Base-by-base conservation (phyloP, 2,329 filamentous ascomycete species). In the Spiromastix sp. region DNA sequence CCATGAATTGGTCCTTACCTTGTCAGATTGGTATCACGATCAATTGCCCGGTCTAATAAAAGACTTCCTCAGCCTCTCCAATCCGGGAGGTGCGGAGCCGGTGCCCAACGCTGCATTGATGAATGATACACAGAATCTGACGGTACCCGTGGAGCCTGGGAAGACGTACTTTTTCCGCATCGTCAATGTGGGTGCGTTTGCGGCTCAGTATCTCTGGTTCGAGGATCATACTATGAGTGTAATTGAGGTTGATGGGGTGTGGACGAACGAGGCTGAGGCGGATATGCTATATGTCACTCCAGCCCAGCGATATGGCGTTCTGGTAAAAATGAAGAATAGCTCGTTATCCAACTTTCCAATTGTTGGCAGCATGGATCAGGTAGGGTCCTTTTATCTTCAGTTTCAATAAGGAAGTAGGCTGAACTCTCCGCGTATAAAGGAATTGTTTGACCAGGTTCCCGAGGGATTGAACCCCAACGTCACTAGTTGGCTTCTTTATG, bases 161-260 rank as follows among this genome's bases (percentile, higher is more conserved):
- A 81, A 72, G 46, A 85, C 76, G 0, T 85, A 86, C 41, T 62
- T 83, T 9, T 68, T 87, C 48, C 75, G 77, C 20, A 63, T 85
- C 44, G 66, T 83, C 47, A 85, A 85, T 49, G 74, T 84, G 10
- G 80, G 76, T 15, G 80, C 79, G 10, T 85, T 42, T 27, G 29
- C 39, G 1, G 36, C 36, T 5, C 39, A 36, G 11, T 39, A 42
- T 34, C 18, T 42, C 8, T 42, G 39, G 39, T 36, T 39, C 10
- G 36, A 42, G 13, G 47, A 37, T 9, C 48, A 50, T 31, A 43
- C 41, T 8, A 48, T 50, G 45, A 38, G 39, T 13, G 45, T 47
- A 10, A 41, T 50, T 11, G 46, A 42, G 32, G 43, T 45, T 19
- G 46, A 50, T 29, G 46, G 46, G 8, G 43, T 49, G 29, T 50